Base-by-base conservation (phyloP, 2,329 filamentous ascomycete species). In the Neodidymelliopsis sp. region DNA sequence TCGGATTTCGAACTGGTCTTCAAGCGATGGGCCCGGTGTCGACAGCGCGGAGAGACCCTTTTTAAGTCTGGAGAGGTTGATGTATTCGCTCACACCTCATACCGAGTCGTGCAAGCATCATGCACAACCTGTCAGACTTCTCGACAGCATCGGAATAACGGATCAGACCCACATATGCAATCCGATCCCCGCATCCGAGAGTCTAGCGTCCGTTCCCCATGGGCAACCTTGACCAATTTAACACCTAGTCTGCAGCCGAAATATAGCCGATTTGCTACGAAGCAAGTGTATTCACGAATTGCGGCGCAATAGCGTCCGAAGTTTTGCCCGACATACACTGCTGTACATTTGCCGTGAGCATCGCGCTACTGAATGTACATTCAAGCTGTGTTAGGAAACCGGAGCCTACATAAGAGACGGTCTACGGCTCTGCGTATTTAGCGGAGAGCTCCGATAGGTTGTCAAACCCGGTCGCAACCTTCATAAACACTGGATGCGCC, bases 31-130 rank as follows among this genome's bases (percentile, higher is more conserved):
- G 33, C 30, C 33, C 31, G 41, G 41, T 13, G 25, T 42, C 27
- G 13, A 27, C 25, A 24, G 15, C 27, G 33, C 20, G 41, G 20
- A 20, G 41, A 40, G 1, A 19, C 18, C 5, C 15, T 7, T 4
- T 37, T 45, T 37, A 30, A 18, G 31, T 37, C 33, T 37, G 25
- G 41, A 45, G 31, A 37, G 37, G 5, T 30, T 31, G 18, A 37
- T 36, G 41, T 15, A 30, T 30, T 15, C 22, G 22, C 31, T 15
- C 24, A 44, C 22, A 36, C 13, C 4, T 18, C n/a, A 19, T 4
- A 5, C 12, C 31, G n/a, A 36, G 33, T 38, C 25, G 25, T 15
- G 20, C 11, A 45, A 25, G 31, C 13, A 28, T 35, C 12, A 10
- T 23, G 24, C 16, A 6, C 43, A 22, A 28, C 15, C 23, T 36